These are phyloP conservation scores for Metarhizium sp. DNA, from an alignment of 2,329 filamentous ascomycete species.

Conservation along the genomic window DNA sequence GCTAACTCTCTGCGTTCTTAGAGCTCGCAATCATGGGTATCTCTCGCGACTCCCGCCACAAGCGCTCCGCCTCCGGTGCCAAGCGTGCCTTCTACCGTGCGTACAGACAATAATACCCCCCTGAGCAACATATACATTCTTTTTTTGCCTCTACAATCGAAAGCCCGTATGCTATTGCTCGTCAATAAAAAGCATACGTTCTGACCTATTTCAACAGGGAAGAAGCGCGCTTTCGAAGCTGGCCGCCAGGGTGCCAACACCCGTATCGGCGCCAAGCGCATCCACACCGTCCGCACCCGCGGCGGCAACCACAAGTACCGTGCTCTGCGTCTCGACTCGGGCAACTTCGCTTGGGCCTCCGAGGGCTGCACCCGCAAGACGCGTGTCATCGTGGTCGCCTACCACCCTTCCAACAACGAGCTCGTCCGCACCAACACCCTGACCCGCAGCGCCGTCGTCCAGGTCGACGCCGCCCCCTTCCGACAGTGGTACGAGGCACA, in stretches of 20 bases:
- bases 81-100: constrained; percentile 90
- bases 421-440: constrained; percentile 99
- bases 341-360: constrained; percentile 99
- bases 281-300: constrained; percentile 94
- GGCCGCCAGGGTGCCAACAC: constrained; percentile 99
- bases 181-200: constrained; percentile 44
- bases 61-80: constrained; percentile 97
- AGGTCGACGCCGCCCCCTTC: constrained; percentile 98
- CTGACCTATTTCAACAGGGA: constrained; percentile 67
- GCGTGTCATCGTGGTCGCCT: constrained; percentile 95
- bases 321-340: constrained; percentile 93
- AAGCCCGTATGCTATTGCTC: constrained; percentile 51
- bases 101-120: constrained; percentile 27
- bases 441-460: constrained; percentile 96
- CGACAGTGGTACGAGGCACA: constrained; percentile 99
- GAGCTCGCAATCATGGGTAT: constrained; percentile 93
- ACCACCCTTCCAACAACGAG: constrained; percentile 99
- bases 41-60: constrained; percentile 99
- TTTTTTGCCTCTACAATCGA: constrained; percentile 29
- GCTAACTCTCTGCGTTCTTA: constrained; percentile 22
- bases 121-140: constrained; percentile 7
- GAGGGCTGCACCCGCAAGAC: constrained; percentile 98
- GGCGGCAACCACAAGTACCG: constrained; percentile 99
- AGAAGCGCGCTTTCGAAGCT: constrained; percentile 99
- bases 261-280: constrained; percentile 94